Percentiles rank a stretch among this genome's conserved stretches.
These are phyloP conservation scores for Lophiostoma macrostomum DNA, from an alignment of 495 filamentous ascomycete species.

Conservation along the genomic window DNA sequence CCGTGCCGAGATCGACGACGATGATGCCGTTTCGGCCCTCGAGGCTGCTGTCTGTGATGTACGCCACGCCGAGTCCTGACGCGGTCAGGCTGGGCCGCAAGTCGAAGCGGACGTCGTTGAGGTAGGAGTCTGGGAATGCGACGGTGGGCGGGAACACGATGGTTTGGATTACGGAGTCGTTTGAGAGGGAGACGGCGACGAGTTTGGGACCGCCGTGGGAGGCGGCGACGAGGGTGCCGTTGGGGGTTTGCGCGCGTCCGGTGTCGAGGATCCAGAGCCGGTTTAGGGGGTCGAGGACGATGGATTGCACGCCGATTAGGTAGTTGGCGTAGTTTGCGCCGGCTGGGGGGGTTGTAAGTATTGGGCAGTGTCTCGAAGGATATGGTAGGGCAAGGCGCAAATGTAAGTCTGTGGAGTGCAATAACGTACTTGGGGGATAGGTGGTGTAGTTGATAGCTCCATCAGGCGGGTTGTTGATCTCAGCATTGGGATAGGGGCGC, in stretches of 20 bases:
- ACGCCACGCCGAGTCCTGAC: constrained; percentile 44
- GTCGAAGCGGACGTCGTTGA: constrained; percentile 51
- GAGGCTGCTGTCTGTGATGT: constrained; percentile 47
- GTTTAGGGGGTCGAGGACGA: constrained; percentile 47
- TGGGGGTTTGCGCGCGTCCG: constrained; percentile 42
- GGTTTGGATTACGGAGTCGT: constrained; percentile 44
- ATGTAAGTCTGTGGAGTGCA: too few species aligned
- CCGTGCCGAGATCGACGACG: constrained; percentile 47
- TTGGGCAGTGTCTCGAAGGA: neutral
- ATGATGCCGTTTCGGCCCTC: constrained; percentile 48
- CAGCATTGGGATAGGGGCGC: constrained; percentile 42
- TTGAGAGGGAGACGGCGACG: constrained; percentile 43
- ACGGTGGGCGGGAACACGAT: constrained; percentile 47
- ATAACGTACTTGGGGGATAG: constrained; percentile 29
- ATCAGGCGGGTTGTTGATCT: constrained; percentile 46
- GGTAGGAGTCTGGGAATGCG: constrained; percentile 44
- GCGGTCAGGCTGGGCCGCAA: constrained; percentile 37
- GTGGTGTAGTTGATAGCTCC: constrained; percentile 49
- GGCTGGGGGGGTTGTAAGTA: constrained; percentile 2
- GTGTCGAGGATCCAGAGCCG: constrained; percentile 51
- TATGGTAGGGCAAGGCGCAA: neutral
- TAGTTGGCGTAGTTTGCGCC: constrained; percentile 45
- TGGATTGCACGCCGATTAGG: constrained; percentile 47
- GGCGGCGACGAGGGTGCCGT: constrained; percentile 41
- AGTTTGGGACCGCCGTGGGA: constrained; percentile 47